Evolutionary conservation across 371 early-diverging fungal species (phyloP).

Genomic region (Apophysomyces sp.): DNA sequence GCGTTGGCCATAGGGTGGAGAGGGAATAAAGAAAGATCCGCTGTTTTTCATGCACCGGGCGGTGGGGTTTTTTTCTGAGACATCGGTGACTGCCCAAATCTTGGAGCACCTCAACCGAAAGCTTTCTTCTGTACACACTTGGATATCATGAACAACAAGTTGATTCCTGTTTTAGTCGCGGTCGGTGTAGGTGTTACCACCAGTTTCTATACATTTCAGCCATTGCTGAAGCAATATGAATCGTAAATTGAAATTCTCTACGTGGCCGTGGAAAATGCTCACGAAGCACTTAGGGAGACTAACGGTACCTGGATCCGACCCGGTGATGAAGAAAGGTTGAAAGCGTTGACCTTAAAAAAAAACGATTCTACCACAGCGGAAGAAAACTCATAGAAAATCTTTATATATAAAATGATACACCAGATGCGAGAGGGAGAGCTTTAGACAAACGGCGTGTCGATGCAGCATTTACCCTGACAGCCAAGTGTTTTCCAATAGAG

Average conservation of each 20-base stretch:
- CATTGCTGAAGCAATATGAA: slow-evolving; percentile 45
- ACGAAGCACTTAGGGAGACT: slow-evolving; percentile 30
- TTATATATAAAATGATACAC: background rate
- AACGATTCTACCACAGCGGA: background rate
- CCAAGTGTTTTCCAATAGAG: no score
- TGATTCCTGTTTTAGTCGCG: slow-evolving; percentile 28
- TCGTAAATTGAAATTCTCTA: slow-evolving; percentile 14
- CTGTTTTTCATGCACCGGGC: background rate
- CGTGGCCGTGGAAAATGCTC: background rate
- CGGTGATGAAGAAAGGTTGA: slow-evolving; percentile 30
- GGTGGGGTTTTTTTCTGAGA: no score
- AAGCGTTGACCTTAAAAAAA: background rate
- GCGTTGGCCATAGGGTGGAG: no score
- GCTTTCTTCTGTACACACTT: no score
- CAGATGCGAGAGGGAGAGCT: no score
- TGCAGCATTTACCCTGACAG: no score
- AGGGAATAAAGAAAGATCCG: background rate
- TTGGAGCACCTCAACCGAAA: no score
- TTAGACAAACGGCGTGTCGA: no score
- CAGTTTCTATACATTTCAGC: slow-evolving; percentile 45
- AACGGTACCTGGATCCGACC: slow-evolving; percentile 48
- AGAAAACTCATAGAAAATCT: background rate
- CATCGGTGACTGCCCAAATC: no score
- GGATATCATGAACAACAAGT: background rate
- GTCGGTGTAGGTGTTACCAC: slow-evolving; percentile 46